Evolutionary conservation across 371 early-diverging fungal genomes (phyloP).

Genomic region (Mortierella sp.): DNA sequence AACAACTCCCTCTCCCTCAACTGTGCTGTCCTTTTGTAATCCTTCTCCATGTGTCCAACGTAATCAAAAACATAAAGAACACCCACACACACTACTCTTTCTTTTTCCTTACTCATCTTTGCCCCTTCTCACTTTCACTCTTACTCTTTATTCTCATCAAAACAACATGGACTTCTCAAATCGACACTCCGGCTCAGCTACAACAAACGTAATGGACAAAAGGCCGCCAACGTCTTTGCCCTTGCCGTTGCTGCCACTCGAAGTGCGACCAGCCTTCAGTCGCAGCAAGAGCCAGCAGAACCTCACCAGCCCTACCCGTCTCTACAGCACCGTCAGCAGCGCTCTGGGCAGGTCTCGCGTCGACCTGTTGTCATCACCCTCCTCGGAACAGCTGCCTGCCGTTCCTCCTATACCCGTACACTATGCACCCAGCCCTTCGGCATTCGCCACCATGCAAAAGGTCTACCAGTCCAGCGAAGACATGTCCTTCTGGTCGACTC

Average conservation of each 20-base stretch:
- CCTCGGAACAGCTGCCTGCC: conserved; percentile 1
- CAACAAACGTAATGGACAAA: not conserved
- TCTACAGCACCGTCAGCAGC: conserved; percentile 14
- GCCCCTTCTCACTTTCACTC: not conserved
- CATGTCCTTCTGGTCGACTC: conserved; percentile 37
- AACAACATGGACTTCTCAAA: not conserved
- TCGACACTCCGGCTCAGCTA: not conserved
- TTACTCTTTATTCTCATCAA: not conserved
- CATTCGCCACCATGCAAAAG: conserved; percentile 29
- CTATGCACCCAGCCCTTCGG: conserved; percentile 10
- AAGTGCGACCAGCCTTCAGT: conserved; percentile 27
- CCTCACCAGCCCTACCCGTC: conserved; percentile 21
- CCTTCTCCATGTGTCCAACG: conserved; percentile 3
- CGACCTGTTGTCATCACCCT: not conserved
- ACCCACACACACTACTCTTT: too few species aligned
- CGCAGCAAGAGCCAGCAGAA: conserved; percentile 37
- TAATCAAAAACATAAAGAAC: too few species aligned
- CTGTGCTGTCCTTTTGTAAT: too few species aligned
- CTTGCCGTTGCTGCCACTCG: conserved; percentile 9
- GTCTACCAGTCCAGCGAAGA: conserved; percentile 27
- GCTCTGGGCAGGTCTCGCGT: conserved; percentile 2
- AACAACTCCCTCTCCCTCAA: too few species aligned
- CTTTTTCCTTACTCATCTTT: not conserved
- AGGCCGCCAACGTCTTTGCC: conserved; percentile 2
- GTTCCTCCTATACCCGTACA: conserved; percentile 10